phyloP scores from a whole-genome alignment of 306 rosid species.

The Casuarina glauca region DNA sequence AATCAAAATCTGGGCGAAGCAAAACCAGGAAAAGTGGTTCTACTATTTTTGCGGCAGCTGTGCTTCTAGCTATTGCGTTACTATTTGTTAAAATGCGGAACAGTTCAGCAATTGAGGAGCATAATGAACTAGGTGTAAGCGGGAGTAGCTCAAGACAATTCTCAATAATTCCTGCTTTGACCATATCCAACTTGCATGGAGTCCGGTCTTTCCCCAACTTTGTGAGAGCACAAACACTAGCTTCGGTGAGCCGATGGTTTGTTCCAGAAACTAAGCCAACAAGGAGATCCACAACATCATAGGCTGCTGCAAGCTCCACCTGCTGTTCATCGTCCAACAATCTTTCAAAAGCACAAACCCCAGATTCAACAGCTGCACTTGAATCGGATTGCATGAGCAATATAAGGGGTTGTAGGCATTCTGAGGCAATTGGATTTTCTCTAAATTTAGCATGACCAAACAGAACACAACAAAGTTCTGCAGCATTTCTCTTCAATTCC shows the following conservation, averaged over 20 bases:
- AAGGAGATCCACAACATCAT: constrained; percentile 73
- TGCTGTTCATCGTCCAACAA: constrained; percentile 82
- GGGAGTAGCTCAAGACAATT: constrained; percentile 80
- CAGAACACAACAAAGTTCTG: constrained; percentile 70
- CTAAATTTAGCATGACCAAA: constrained; percentile 67
- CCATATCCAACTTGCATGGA: constrained; percentile 78
- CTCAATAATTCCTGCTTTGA: constrained; percentile 73
- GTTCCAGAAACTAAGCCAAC: constrained; percentile 81
- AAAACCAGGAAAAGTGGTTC: constrained; percentile 95
- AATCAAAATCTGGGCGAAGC: constrained; percentile 72
- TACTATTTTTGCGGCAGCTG: constrained; percentile 79
- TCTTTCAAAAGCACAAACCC: constrained; percentile 87
- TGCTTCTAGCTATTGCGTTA: constrained; percentile 89
- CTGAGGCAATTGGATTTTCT: constrained; percentile 69
- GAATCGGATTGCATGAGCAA: constrained; percentile 71
- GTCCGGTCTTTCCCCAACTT: constrained; percentile 93
- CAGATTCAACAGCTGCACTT: constrained; percentile 68
- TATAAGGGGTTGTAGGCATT: constrained; percentile 75
- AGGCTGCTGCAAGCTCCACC: constrained; percentile 80
- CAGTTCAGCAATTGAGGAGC: constrained; percentile 90
- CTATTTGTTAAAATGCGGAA: constrained; percentile 93
- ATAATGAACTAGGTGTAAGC: constrained; percentile 76
- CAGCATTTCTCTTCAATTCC: constrained; percentile 79
- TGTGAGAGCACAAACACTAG: constrained; percentile 72
- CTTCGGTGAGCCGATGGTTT: constrained; percentile 75